Evolutionary conservation across 2,329 filamentous ascomycete genomes (phyloP).

Genomic region (Ascocoryne sarcoides): DNA sequence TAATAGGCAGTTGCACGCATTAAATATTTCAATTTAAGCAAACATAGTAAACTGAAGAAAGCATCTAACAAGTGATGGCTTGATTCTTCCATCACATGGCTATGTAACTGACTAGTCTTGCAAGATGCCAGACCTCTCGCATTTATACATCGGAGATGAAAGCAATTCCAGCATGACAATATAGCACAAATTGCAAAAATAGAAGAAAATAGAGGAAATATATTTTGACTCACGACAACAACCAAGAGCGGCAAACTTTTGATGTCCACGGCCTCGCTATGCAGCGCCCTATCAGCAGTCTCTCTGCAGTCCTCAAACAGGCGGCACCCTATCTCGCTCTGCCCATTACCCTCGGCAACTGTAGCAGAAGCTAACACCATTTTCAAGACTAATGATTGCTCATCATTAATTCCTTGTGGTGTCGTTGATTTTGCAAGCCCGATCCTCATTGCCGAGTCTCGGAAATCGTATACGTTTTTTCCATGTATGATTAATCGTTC

Average conservation of each 20-base stretch:
- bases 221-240: constrained; percentile 45
- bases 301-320: constrained; percentile 71
- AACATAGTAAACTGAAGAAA: too few species aligned
- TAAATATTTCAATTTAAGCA: too few species aligned
- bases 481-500: constrained; percentile 62
- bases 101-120: too few species aligned
- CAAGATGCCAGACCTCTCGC: too few species aligned
- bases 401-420: constrained; percentile 41
- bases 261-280: constrained; percentile 43
- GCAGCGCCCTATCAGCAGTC: constrained; percentile 55
- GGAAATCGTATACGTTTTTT: constrained; percentile 60
- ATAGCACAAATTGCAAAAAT: not conserved
- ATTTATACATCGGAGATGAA: not conserved
- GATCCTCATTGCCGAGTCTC: constrained; percentile 55
- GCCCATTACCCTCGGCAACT: constrained; percentile 68
- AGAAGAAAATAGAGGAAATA: not conserved
- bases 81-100: too few species aligned
- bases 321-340: constrained; percentile 63
- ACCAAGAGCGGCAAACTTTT: constrained; percentile 50
- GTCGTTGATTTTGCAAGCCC: constrained; percentile 46
- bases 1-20: too few species aligned
- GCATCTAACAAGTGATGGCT: too few species aligned
- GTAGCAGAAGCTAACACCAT: constrained; percentile 73
- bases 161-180: not conserved
- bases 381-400: constrained; percentile 66